Evolutionary conservation across 129 eudicot genomes (phyloP).

Genomic region (Chrysanthemum lavandulifolium): DNA sequence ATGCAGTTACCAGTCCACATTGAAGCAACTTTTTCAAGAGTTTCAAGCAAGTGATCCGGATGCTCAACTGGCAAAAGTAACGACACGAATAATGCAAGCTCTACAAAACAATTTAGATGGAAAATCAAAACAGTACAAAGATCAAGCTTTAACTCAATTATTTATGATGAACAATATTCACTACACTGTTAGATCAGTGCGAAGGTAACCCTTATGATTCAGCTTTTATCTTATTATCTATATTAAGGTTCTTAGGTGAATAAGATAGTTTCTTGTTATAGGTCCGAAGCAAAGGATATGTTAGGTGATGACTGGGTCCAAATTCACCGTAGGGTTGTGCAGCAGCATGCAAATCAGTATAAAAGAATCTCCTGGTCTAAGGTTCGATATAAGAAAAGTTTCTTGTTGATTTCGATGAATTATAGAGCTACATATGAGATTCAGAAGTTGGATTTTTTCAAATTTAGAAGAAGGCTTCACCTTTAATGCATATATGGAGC

Average conservation of each 20-base stretch:
- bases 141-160: conserved; percentile 76
- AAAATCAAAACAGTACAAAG: conserved; percentile 78
- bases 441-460: too few species aligned
- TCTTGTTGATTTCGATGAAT: too few species aligned
- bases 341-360: conserved; percentile 91
- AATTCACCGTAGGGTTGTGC: conserved; percentile 85
- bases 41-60: conserved; percentile 49
- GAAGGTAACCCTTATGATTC: conserved; percentile 45
- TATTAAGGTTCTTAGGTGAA: not conserved
- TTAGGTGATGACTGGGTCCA: conserved; percentile 97
- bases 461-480: too few species aligned
- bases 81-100: conserved; percentile 79
- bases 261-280: not conserved
- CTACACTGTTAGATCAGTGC: conserved; percentile 83
- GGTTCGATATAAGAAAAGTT: conserved; percentile 33
- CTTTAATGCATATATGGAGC: too few species aligned
- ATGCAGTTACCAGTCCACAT: conserved; percentile 73
- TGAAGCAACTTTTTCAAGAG: conserved; percentile 79
- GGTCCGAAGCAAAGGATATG: conserved; percentile 92
- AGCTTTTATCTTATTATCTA: not conserved
- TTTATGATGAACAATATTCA: conserved; percentile 95
- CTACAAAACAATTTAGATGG: conserved; percentile 77
- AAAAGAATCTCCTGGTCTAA: conserved; percentile 92
- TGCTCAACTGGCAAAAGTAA: conserved; percentile 56
- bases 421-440: too few species aligned